A percentile compares a stretch with the other conserved stretches of the same genome.
These are phyloP conservation scores for Phycomyces nitens DNA, from an alignment of 192 early-diverging fungal genomes.

Conservation along the genomic window DNA sequence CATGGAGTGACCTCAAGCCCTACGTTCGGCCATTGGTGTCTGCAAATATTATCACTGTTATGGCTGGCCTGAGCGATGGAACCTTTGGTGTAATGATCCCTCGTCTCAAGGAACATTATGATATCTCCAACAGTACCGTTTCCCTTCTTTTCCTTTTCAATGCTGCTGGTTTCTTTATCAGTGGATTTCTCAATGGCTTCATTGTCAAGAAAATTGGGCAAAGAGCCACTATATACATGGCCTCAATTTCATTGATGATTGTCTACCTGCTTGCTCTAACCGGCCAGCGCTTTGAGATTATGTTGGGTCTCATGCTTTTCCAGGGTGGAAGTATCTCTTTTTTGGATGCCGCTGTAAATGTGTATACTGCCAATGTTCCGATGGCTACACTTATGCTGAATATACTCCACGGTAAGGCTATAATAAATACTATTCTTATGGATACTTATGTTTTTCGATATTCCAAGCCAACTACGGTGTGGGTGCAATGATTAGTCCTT, in stretches of 20 bases:
- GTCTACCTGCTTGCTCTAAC: constrained; percentile 19
- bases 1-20: constrained; percentile 5
- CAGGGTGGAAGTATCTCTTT: constrained; percentile 26
- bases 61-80: constrained; percentile 27
- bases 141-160: constrained; percentile 25
- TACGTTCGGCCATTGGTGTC: constrained; percentile 7
- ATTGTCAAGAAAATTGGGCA: constrained; percentile 23
- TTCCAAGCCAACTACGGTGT: constrained; percentile 29
- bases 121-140: constrained; percentile 28
- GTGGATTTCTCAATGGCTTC: constrained; percentile 25
- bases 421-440: neutral
- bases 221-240: constrained; percentile 12
- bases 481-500: constrained; percentile 30
- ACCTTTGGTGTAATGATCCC: constrained; percentile 30
- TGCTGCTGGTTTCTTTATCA: constrained; percentile 24
- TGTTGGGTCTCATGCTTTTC: constrained; percentile 20
- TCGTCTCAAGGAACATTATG: constrained; percentile 25
- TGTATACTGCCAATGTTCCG: constrained; percentile 26
- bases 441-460: neutral
- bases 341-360: constrained; percentile 34
- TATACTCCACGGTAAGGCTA: constrained; percentile 33
- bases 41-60: constrained; percentile 15
- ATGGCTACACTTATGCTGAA: constrained; percentile 32
- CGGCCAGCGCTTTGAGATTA: constrained; percentile 26
- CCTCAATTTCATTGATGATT: neutral